Base-by-base conservation (phyloP, 306 rosid species). In the Abrus pulchellus region DNA sequence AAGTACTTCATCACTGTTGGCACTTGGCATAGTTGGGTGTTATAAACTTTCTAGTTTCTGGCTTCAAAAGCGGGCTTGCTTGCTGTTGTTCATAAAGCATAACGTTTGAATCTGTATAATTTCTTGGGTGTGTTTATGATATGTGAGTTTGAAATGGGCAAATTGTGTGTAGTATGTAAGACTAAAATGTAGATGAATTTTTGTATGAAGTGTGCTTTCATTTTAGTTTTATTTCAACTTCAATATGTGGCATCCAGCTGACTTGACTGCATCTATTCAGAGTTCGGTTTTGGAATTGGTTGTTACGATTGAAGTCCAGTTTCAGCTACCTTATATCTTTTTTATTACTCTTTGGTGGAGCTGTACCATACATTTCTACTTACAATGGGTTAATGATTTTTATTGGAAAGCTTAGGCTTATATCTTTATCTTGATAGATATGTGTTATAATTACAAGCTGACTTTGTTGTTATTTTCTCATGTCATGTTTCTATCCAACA, bases 401-500 rank as follows among this genome's bases (percentile, higher is more conserved):
- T 45, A 1, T 65, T 63, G 34, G 47, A 83, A 45, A 72, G 20
- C 48, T 55, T 59, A 40, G 55, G 59, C 50, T 40, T 28, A 36
- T 45, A 69, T 27, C 47, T 56, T 56, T 73, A 33, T 72, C 43
- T 10, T 76, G 29, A 32, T 62, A 56, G 72, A 79, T 70, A 53
- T 10, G 2, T 60, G 56, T 7, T 54, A 48, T 61, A 41, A 48
- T 70, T 61, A 6, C 44, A 40, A 38, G 61, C 48, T 44, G 78
- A n/a, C 9, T 34, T 68, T 68, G 8, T 48, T 79, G 7, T 50
- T 75, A 30, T 55, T 5, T 36, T 48, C 44, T 83, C 56, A 64
- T 81, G 47, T 83, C 56, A 64, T 81, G 47, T 82, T 68, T 49
- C 47, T 60, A 52, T 34, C n/a, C 64, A 64, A 80, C 66, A 59